Evolutionary conservation across 2,329 filamentous ascomycete species (phyloP), one percentile per base, ranked within the genome.

Genomic region (Paraconiothyrium brasiliense): DNA sequence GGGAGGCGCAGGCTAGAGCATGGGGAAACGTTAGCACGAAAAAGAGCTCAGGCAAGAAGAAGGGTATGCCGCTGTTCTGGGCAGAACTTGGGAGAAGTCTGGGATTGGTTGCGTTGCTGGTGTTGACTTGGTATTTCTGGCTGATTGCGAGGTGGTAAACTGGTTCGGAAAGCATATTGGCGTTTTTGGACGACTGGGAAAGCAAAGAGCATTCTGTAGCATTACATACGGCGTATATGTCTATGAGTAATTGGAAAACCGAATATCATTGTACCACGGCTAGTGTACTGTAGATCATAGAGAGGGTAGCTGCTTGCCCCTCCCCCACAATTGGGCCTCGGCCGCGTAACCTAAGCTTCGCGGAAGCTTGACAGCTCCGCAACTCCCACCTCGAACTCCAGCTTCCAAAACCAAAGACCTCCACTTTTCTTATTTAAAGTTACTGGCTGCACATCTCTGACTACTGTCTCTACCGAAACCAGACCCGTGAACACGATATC

Each of bases 71-170:
- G 1, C 74, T 87, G 4, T 84, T 91, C 6, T 74, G 81, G 35
- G 81, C 83, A 30, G 90, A 94, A 75, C 78, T 93, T 41, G 84
- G 83, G 78, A 84, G 82, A 9, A 89, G 86, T 48, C 70, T 89
- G 20, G 88, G 86, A 80, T 82, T 86, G 51, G 88, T 93, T 3
- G 83, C 83, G 6, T 87, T 86, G 83, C 85, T 91, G 76, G 87
- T 87, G 22, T 76, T 89, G 48, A 66, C 81, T 14, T 88, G 89
- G 75, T 95, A 91, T 83, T 82, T 83, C 34, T 92, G 88, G 79
- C 79, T 94, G 68, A 83, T 89, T 59, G 87, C 85, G 79, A 84
- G 84, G 71, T 89, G 89, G 65, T 92, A 65, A 41, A 22, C 16
- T 22, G 14, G 16, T 13, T 13, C 10, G 16, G 5, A 39, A 32